Conservation (phyloP, 108 stramenopile genomes). For the Pseudonitzschia pungens region DNA sequence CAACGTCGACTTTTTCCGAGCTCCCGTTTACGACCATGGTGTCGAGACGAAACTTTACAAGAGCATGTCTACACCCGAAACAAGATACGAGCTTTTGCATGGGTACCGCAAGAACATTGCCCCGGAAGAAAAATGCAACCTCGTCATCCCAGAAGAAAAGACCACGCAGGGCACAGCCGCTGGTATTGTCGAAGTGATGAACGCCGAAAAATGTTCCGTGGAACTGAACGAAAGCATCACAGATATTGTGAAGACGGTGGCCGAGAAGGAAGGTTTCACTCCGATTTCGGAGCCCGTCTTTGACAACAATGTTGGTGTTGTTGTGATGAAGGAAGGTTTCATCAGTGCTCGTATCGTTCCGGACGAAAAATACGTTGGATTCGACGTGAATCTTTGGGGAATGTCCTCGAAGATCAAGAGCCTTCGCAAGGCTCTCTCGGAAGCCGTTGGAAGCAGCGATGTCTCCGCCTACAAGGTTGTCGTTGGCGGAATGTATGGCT, state of each 20-base stretch:
- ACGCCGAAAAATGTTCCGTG: conserved; percentile 48
- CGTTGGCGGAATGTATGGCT: conserved; percentile 79
- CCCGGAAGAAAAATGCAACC: conserved; percentile 21
- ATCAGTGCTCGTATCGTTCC: conserved; percentile 28
- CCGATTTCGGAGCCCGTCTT: conserved; percentile 31
- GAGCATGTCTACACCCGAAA: not conserved
- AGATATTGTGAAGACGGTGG: conserved; percentile 21
- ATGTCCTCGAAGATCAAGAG: conserved; percentile 38
- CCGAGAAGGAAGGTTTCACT: conserved; percentile 40
- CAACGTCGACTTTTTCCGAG: conserved; percentile 31
- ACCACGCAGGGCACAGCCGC: conserved; percentile 44
- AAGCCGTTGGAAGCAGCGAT: conserved; percentile 31
- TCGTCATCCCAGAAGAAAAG: conserved; percentile 22
- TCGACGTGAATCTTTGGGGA: conserved; percentile 61
- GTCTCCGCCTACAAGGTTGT: conserved; percentile 64
- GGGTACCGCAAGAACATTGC: conserved; percentile 34
- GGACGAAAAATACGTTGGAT: conserved; percentile 26
- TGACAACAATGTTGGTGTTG: conserved; percentile 27
- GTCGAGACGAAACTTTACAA: conserved; percentile 16
- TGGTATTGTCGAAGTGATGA: conserved; percentile 66
- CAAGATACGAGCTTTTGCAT: conserved; percentile 24
- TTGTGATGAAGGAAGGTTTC: conserved; percentile 42
- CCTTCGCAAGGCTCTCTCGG: conserved; percentile 34
- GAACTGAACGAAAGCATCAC: conserved; percentile 18
- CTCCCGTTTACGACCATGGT: conserved; percentile 25